Base-by-base conservation (phyloP, 352 stramenopile species). In the Globisporangium alternatum region DNA sequence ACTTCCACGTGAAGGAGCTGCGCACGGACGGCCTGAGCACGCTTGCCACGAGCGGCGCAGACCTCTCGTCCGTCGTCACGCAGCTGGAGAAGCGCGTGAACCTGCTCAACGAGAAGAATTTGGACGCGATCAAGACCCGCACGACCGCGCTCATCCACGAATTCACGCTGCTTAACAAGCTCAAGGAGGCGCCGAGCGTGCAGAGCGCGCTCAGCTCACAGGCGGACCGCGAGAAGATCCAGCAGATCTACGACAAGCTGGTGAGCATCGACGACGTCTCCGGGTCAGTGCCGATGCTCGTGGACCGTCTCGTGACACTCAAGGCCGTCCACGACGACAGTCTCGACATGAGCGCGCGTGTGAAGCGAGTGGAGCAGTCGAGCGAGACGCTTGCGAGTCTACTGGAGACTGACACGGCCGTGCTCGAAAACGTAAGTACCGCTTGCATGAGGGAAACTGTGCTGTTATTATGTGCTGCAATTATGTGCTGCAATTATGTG, bases 111-210 rank as follows among this genome's bases (percentile, higher is more conserved):
- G 77, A 90, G 48, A 89, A 90, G 61, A 90, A 90, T 67, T 45
- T 95, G 47, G 83, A 92, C 65, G 76, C 86, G 5, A 81, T 95
- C 33, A 93, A 90, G 70, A 81, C 77, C 33, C 86, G 86, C 41
- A 90, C 85, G 6, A 86, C 82, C 1, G 83, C 83, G 45, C 75
- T 95, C 1, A 71, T 93, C 60, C 82, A 93, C 61, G 81, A 95
- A 28, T 81, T 95, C 48, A 88, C 78, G 41, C 65, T 91, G 44
- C 74, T 95, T 5, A 81, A 80, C 60, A 95, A 95, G 68, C 70
- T 95, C 21, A 90, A 91, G 22, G 83, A 95, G 60, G 81, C 80
- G 10, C 70, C 80, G 41, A 74, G 72, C 56, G 81, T 89, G 5
- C 80, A 91, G 54, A 72, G 70, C 21, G 72, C 77, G 6, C 69